phyloP scores from a whole-genome alignment of 208 protist species.

The Leishmania mexicana region DNA sequence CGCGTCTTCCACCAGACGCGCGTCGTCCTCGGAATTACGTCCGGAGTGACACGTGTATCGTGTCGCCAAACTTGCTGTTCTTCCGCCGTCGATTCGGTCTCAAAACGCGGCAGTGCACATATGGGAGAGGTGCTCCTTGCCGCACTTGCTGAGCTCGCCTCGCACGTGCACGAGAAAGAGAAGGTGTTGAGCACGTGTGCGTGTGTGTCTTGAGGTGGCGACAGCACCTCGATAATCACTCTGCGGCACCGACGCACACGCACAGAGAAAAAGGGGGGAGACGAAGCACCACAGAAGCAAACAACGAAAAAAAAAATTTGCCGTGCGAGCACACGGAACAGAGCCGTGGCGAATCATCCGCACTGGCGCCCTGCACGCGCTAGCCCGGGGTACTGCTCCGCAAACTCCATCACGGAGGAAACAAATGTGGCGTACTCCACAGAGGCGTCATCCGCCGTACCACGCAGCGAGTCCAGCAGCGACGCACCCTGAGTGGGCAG shows the following conservation, averaged over 20 bases:
- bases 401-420: constrained; percentile 30
- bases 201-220: background rate
- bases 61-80: background rate
- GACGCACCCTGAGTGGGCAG: background rate
- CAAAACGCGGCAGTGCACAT: background rate
- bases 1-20: background rate
- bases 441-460: constrained; percentile 7
- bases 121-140: background rate
- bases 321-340: background rate
- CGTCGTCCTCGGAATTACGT: background rate
- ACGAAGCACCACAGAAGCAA: background rate
- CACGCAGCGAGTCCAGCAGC: background rate
- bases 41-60: background rate
- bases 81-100: background rate
- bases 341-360: background rate
- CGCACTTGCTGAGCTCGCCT: background rate
- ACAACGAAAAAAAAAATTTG: background rate
- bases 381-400: background rate
- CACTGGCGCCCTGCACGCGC: background rate
- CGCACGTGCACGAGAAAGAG: background rate
- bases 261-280: background rate
- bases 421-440: constrained; percentile 43
- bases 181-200: background rate
- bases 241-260: background rate
- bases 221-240: background rate